Conservation (phyloP, 2,329 filamentous ascomycete genomes). For the Truncatella angustata region DNA sequence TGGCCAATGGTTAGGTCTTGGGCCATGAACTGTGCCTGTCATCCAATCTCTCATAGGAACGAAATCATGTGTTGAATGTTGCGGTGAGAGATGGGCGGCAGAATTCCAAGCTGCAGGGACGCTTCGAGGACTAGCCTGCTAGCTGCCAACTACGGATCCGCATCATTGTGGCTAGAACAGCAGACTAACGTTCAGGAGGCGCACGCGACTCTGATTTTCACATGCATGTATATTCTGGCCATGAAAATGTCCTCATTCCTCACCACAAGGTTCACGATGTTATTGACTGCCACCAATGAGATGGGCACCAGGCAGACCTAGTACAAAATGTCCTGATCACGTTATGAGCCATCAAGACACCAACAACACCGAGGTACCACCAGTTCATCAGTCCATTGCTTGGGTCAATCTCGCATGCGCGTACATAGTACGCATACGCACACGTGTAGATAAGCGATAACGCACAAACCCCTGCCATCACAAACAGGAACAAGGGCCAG, state of each 20-base stretch:
- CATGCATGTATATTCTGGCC: constrained; percentile 14
- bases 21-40: no score
- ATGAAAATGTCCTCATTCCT: no score
- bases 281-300: no score
- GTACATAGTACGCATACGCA: no score
- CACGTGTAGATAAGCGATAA: constrained; percentile 21
- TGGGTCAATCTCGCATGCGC: constrained; percentile 3
- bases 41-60: no score
- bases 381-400: not conserved
- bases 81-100: constrained; percentile 2
- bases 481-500: not conserved
- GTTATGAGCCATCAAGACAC: no score
- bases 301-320: no score
- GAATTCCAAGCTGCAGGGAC: not conserved
- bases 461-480: not conserved
- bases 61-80: no score
- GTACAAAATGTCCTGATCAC: no score
- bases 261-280: no score
- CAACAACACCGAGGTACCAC: not conserved
- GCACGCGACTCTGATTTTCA: constrained; percentile 18
- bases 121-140: not conserved
- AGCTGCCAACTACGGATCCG: constrained; percentile 1
- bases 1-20: no score
- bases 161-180: constrained; percentile 5
- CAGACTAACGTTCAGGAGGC: constrained; percentile 8